phyloP scores from a whole-genome alignment of 2,329 filamentous ascomycete species.

The Furcasterigmium furcatum region DNA sequence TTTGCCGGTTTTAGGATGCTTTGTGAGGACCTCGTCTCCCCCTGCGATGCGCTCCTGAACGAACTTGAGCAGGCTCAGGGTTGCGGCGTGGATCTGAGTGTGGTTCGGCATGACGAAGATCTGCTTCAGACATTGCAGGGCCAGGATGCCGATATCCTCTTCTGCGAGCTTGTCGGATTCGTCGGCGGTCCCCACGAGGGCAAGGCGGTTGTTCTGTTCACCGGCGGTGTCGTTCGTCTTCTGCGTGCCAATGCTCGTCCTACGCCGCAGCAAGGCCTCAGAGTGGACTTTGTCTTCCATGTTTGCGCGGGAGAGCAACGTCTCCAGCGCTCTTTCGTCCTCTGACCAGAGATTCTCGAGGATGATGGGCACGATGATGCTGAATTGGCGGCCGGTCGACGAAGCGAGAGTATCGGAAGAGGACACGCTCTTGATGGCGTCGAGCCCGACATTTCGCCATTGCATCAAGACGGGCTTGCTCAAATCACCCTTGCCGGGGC shows the following conservation, averaged over 20 bases:
- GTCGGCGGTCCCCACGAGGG: constrained; percentile 75
- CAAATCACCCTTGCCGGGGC: constrained; percentile 47
- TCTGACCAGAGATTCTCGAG: constrained; percentile 82
- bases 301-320: constrained; percentile 64
- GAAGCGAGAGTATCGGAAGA: constrained; percentile 75
- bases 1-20: constrained; percentile 34
- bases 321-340: constrained; percentile 65
- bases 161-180: constrained; percentile 90
- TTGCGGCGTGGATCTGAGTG: constrained; percentile 76
- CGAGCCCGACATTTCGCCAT: constrained; percentile 71
- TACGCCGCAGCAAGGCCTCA: constrained; percentile 60
- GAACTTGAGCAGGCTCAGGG: constrained; percentile 70
- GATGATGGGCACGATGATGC: constrained; percentile 78
- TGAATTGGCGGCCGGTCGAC: constrained; percentile 72
- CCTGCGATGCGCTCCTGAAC: constrained; percentile 57
- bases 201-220: constrained; percentile 62
- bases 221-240: constrained; percentile 63
- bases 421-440: constrained; percentile 78
- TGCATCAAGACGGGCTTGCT: constrained; percentile 75
- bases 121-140: constrained; percentile 80
- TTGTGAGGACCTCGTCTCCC: constrained; percentile 47
- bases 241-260: constrained; percentile 78
- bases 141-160: constrained; percentile 80
- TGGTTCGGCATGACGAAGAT: constrained; percentile 82
- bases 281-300: constrained; percentile 66